Conservation (phyloP, 140 eudicot genomes). For the Oenanthe javanica region DNA sequence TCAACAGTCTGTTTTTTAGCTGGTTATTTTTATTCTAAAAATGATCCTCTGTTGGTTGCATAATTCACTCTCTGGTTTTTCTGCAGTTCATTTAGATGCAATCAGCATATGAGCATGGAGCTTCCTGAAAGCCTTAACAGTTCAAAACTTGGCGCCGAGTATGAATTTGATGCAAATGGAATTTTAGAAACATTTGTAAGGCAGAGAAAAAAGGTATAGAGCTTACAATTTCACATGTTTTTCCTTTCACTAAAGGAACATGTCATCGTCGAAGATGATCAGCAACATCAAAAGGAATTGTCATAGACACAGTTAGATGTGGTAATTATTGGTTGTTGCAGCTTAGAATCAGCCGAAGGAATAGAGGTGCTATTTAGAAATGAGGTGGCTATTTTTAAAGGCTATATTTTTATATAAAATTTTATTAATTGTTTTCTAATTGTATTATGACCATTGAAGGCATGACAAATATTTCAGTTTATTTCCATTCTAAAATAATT, state of each 20-base stretch:
- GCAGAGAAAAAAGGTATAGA: not conserved
- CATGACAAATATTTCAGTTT: no score
- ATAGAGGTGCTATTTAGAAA: no score
- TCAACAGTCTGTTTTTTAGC: not conserved
- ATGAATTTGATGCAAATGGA: slow-evolving; percentile 15
- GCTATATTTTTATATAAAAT: no score
- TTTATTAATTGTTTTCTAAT: no score
- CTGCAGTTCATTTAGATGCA: slow-evolving; percentile 69
- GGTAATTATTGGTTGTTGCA: no score
- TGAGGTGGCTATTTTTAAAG: no score
- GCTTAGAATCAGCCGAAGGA: no score
- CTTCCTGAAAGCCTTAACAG: slow-evolving; percentile 39
- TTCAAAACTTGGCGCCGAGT: slow-evolving; percentile 63
- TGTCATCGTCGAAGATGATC: slow-evolving; percentile 32
- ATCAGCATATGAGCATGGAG: slow-evolving; percentile 36
- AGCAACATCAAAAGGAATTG: slow-evolving; percentile 23
- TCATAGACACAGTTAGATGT: slow-evolving; percentile 34
- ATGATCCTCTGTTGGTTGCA: not conserved
- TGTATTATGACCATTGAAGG: no score
- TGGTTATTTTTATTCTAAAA: not conserved
- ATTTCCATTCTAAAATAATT: no score
- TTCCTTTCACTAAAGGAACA: slow-evolving; percentile 47
- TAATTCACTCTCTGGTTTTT: slow-evolving; percentile 14
- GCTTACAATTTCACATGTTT: slow-evolving; percentile 6
- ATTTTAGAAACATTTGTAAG: not conserved